A percentile compares a stretch with the other conserved stretches of the same genome.
phyloP scores from a whole-genome alignment of 495 filamentous ascomycete species.

The Aspergillus campestris region DNA sequence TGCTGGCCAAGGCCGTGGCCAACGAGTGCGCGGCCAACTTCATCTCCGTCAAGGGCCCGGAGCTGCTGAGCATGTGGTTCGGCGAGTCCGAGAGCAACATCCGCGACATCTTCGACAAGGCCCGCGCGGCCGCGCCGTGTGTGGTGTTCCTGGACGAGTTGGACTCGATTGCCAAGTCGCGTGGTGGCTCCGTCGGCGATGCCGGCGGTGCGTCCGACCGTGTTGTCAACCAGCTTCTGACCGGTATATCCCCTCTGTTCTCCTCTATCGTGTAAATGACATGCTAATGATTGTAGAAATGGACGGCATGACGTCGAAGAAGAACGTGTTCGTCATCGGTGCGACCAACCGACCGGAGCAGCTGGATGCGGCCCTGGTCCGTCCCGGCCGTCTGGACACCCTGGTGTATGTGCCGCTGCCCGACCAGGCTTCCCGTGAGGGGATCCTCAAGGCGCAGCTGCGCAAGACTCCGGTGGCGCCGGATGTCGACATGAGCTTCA shows the following conservation, averaged over 20 bases:
- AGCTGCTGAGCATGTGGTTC: slow-evolving; percentile 99
- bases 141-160: slow-evolving; percentile 98
- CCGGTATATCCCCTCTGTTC: slow-evolving; percentile 53
- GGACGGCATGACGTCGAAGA: slow-evolving; percentile 99
- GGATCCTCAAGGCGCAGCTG: slow-evolving; percentile 91
- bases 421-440: slow-evolving; percentile 74
- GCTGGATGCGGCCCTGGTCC: slow-evolving; percentile 93
- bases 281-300: slow-evolving; percentile 66
- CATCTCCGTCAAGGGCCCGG: slow-evolving; percentile 97
- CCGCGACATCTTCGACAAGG: slow-evolving; percentile 99
- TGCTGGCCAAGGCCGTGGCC: slow-evolving; percentile 97
- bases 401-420: slow-evolving; percentile 96
- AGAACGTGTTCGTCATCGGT: slow-evolving; percentile 99
- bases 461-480: slow-evolving; percentile 90
- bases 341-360: slow-evolving; percentile 98
- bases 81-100: slow-evolving; percentile 99
- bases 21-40: slow-evolving; percentile 99
- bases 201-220: slow-evolving; percentile 97
- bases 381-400: slow-evolving; percentile 96
- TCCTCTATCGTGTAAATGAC: not conserved
- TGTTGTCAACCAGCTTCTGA: slow-evolving; percentile 99
- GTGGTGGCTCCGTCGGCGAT: slow-evolving; percentile 94
- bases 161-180: slow-evolving; percentile 98
- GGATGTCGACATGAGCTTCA: slow-evolving; percentile 84
- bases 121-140: slow-evolving; percentile 93